A percentile compares a stretch with the other conserved stretches of the same genome.
These are phyloP conservation scores for Exophiala aquamarina DNA, from an alignment of 2,329 filamentous ascomycete genomes.

Conservation along the genomic window DNA sequence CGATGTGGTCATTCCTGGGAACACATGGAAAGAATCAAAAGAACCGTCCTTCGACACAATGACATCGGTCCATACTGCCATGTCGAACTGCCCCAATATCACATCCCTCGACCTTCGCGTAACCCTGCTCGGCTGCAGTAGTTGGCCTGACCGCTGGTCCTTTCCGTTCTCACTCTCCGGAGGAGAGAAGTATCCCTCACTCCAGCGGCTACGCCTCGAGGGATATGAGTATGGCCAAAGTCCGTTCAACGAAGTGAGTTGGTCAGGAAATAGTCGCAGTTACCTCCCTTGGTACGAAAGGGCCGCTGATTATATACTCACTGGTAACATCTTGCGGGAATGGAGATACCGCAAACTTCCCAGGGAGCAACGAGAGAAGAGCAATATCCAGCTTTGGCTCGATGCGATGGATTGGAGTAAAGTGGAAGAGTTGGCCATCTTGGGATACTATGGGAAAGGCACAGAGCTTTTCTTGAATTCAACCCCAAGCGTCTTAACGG, in stretches of 20 bases:
- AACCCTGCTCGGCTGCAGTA: background rate
- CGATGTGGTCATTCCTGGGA: background rate
- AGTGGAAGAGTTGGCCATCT: background rate
- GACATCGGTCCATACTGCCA: background rate
- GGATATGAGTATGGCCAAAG: background rate
- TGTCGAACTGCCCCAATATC: conserved; percentile 1
- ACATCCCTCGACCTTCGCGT: conserved; percentile 5
- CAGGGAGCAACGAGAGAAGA: background rate
- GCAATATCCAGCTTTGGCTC: conserved; percentile 2
- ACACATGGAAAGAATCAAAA: background rate
- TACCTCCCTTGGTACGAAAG: background rate
- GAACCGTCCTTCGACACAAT: background rate
- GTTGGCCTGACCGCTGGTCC: background rate
- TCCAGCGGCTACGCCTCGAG: background rate
- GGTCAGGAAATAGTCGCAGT: no score
- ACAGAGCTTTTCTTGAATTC: conserved; percentile 1
- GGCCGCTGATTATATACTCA: background rate
- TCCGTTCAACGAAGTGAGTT: background rate
- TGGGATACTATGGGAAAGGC: background rate
- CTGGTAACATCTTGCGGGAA: background rate
- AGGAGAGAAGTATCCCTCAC: background rate
- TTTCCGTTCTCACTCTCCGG: conserved; percentile 4
- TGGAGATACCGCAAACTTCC: no score
- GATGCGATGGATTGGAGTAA: conserved; percentile 3
- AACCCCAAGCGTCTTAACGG: background rate